Evolutionary conservation across 2,329 filamentous ascomycete species (phyloP).

Genomic region (Colletotrichum gloeosporioides): DNA sequence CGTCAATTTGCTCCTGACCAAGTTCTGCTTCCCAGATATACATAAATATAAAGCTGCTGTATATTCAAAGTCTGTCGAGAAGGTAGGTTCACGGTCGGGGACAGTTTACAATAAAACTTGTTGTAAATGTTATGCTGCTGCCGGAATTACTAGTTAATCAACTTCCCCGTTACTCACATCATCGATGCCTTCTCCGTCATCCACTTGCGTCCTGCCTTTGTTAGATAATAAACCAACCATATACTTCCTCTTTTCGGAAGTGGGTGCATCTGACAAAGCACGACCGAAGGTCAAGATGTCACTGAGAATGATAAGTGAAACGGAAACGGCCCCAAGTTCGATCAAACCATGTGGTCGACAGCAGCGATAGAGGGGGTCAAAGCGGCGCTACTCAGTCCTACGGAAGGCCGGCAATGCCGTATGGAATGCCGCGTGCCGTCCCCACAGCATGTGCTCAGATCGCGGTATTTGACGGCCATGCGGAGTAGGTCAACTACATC

Average conservation of each 20-base stretch:
- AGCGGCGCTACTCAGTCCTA: background rate
- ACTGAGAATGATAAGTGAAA: background rate
- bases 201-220: background rate
- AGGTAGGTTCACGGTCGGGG: background rate
- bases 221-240: background rate
- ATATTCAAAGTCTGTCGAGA: background rate
- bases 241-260: background rate
- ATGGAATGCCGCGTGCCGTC: background rate
- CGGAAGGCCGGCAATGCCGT: background rate
- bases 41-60: background rate
- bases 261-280: background rate
- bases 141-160: background rate
- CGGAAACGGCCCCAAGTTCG: background rate
- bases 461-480: background rate
- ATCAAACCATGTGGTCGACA: background rate
- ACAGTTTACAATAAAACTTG: background rate
- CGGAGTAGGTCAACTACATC: background rate
- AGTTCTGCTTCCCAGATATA: background rate
- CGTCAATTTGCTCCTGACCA: background rate
- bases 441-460: background rate
- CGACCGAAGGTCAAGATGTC: background rate
- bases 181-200: background rate
- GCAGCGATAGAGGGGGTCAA: background rate
- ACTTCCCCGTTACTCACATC: background rate
- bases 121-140: background rate